Percentiles rank a stretch among this genome's conserved stretches.
These are phyloP conservation scores for Actinomortierella ambigua DNA, from an alignment of 371 early-diverging fungal species.

Conservation along the genomic window DNA sequence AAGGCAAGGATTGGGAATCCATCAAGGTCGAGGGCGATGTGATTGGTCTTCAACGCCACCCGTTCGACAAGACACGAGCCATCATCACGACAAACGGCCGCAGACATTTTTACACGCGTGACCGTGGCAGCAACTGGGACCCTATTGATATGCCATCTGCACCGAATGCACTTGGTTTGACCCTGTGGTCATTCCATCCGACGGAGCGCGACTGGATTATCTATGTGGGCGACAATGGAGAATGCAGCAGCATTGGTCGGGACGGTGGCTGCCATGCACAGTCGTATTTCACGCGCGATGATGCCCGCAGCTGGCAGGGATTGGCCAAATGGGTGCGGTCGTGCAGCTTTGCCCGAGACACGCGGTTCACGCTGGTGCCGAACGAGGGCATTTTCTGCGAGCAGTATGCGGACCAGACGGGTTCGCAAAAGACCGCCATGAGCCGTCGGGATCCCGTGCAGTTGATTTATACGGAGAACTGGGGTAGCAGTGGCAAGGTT, in stretches of 20 bases:
- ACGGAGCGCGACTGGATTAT: constrained; percentile 77
- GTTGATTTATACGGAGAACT: constrained; percentile 61
- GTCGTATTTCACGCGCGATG: constrained; percentile 73
- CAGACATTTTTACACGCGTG: constrained; percentile 67
- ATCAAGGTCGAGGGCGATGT: constrained; percentile 28
- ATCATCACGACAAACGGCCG: constrained; percentile 67
- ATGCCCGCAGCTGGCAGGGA: constrained; percentile 73
- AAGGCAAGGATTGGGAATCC: constrained; percentile 76
- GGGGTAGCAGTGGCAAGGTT: constrained; percentile 55
- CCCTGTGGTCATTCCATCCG: constrained; percentile 82
- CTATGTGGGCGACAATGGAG: constrained; percentile 64
- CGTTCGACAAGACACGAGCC: constrained; percentile 66
- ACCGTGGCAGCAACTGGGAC: constrained; percentile 71
- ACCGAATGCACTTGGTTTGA: constrained; percentile 61
- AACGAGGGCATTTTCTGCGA: constrained; percentile 73
- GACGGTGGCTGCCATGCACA: constrained; percentile 44
- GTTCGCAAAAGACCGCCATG: constrained; percentile 57
- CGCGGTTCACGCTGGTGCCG: constrained; percentile 53
- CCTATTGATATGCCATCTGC: constrained; percentile 58
- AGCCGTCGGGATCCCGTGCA: constrained; percentile 51
- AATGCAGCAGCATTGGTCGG: constrained; percentile 4
- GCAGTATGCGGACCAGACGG: constrained; percentile 61
- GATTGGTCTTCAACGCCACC: constrained; percentile 68
- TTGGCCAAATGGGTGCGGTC: constrained; percentile 75
- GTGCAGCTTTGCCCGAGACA: constrained; percentile 80